phyloP scores from a whole-genome alignment of 2,329 filamentous ascomycete genomes.

The Didymella glomerata region DNA sequence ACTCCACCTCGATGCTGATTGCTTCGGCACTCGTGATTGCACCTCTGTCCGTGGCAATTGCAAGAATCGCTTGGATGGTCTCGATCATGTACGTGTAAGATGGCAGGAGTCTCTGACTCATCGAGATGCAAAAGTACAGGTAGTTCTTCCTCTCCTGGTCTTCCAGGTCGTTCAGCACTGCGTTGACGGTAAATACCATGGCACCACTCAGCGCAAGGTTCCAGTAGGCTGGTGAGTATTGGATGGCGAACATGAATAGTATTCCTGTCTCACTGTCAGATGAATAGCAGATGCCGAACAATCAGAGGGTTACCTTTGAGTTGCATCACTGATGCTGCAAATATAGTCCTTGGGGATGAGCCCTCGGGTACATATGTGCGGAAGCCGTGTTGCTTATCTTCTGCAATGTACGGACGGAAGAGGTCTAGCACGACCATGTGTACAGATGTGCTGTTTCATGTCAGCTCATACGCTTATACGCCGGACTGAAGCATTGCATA shows the following conservation, averaged over 20 bases:
- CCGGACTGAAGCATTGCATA: background rate
- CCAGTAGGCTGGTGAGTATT: constrained; percentile 18
- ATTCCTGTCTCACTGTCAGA: constrained; percentile 10
- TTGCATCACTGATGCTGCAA: constrained; percentile 24
- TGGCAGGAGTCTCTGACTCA: constrained; percentile 14
- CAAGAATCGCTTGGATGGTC: constrained; percentile 21
- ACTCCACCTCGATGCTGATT: constrained; percentile 7
- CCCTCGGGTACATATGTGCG: constrained; percentile 15
- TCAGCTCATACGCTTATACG: background rate
- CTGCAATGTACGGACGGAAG: constrained; percentile 23
- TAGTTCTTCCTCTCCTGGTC: constrained; percentile 19
- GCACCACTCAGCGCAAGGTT: constrained; percentile 16
- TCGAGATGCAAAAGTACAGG: constrained; percentile 17
- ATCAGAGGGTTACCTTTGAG: constrained; percentile 11
- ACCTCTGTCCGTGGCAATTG: constrained; percentile 22
- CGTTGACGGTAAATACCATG: constrained; percentile 22
- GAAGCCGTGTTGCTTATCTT: constrained; percentile 16
- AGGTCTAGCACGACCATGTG: constrained; percentile 23
- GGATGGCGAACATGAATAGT: constrained; percentile 18
- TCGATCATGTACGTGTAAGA: constrained; percentile 20
- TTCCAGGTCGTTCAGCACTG: constrained; percentile 17
- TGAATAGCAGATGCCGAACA: too few species aligned
- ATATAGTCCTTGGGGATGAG: constrained; percentile 21
- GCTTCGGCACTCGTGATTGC: constrained; percentile 21
- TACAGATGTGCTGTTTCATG: constrained; percentile 4